Conservation (phyloP, 2,329 filamentous ascomycete species). For the Stachybotrys elegans region DNA sequence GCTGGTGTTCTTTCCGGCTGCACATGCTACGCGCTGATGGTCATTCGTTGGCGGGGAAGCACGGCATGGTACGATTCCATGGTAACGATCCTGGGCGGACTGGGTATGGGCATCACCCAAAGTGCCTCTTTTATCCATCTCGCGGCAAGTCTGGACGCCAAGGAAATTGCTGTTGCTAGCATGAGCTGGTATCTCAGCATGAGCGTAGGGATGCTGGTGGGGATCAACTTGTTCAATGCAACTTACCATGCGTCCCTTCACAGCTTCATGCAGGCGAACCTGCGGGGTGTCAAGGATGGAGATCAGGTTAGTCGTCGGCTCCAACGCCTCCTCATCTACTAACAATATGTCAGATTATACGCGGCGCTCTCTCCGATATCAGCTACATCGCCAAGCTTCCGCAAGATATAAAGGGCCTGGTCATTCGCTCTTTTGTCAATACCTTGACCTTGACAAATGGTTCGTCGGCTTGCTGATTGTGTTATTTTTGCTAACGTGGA, state of each 20-base stretch:
- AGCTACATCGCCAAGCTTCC: background rate
- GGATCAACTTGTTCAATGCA: slow-evolving; percentile 1
- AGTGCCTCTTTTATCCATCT: slow-evolving; percentile 1
- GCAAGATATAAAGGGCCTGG: background rate
- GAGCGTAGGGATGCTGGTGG: background rate
- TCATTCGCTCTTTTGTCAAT: background rate
- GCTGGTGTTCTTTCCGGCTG: background rate
- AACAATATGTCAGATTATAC: background rate
- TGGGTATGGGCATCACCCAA: background rate
- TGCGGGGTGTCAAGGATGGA: background rate
- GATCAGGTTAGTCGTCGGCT: background rate
- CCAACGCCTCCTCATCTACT: background rate
- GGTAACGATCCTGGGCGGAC: background rate
- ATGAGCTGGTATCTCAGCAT: slow-evolving; percentile 2
- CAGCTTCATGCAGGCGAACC: background rate
- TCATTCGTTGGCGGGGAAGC: background rate
- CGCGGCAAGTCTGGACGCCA: background rate
- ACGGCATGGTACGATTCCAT: background rate
- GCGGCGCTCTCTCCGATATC: background rate
- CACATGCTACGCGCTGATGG: background rate
- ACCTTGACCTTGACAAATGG: slow-evolving; percentile 1
- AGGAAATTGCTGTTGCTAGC: background rate
- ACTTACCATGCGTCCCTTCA: background rate
- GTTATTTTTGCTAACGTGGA: background rate
- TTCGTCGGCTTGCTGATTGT: background rate